Evolutionary conservation across 257 asterid genomes (phyloP).

Genomic region (Scutellaria baicalensis): DNA sequence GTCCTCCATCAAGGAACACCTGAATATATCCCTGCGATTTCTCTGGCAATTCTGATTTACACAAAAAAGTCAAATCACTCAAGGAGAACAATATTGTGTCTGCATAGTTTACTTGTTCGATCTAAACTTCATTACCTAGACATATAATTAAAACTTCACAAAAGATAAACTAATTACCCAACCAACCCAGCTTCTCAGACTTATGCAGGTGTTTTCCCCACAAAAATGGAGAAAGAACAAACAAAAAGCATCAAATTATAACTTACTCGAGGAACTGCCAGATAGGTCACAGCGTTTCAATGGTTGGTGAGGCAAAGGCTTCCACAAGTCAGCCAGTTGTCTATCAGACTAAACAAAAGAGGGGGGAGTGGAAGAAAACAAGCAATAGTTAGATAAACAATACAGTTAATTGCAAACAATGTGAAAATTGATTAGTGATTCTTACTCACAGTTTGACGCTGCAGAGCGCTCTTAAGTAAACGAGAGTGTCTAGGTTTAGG

Average conservation of each 20-base stretch:
- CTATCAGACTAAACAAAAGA: constrained; percentile 41
- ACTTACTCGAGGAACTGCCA: constrained; percentile 40
- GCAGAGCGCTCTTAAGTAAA: constrained; percentile 71
- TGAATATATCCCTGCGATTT: constrained; percentile 79
- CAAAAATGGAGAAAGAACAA: background rate
- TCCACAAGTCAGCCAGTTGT: constrained; percentile 62
- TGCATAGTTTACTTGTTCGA: background rate
- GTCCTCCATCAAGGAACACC: constrained; percentile 94
- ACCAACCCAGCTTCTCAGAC: background rate
- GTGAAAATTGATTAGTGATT: background rate
- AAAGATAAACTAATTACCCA: background rate
- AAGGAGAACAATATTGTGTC: background rate
- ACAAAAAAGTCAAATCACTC: background rate
- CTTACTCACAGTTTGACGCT: constrained; percentile 67
- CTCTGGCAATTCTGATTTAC: constrained; percentile 53
- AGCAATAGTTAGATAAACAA: constrained; percentile 1
- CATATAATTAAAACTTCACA: background rate
- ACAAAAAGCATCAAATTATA: constrained; percentile 2
- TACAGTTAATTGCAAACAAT: background rate
- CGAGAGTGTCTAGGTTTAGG: constrained; percentile 87
- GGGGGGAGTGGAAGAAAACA: background rate
- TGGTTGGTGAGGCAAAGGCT: constrained; percentile 59
- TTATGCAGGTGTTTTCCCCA: background rate
- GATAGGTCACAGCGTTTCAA: constrained; percentile 44
- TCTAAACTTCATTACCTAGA: background rate